These are phyloP conservation scores for Canavalia gladiata DNA, from an alignment of 306 rosid species.

Conservation along the genomic window DNA sequence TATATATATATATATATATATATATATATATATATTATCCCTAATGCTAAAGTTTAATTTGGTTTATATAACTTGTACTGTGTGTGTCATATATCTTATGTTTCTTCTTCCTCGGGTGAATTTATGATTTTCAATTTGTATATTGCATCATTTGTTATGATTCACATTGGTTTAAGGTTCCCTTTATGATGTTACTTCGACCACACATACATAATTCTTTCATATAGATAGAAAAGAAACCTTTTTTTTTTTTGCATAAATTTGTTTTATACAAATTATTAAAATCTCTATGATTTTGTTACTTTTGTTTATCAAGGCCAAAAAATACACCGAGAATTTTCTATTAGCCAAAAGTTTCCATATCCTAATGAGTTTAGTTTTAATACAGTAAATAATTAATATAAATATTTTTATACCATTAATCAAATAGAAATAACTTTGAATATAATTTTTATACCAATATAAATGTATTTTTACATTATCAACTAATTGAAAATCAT, in stretches of 20 bases:
- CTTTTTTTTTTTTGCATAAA: not conserved
- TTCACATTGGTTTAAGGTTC: not conserved
- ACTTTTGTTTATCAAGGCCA: not conserved
- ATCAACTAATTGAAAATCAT: too few species aligned
- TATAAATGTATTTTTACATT: too few species aligned
- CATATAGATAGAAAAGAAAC: not conserved
- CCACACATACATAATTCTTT: not conserved
- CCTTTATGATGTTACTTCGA: not conserved
- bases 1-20: not conserved
- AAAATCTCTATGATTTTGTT: slow-evolving; percentile 1
- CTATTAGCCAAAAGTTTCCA: not conserved
- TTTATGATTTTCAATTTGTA: not conserved
- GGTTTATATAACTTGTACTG: not conserved
- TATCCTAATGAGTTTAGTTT: too few species aligned
- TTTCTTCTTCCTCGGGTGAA: not conserved
- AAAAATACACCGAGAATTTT: not conserved
- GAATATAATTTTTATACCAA: too few species aligned
- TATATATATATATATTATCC: not conserved
- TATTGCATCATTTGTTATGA: not conserved
- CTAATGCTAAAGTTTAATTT: not conserved
- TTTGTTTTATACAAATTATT: not conserved
- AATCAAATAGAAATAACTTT: too few species aligned
- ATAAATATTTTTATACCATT: too few species aligned
- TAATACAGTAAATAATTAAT: too few species aligned
- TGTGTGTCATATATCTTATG: not conserved